These are phyloP conservation scores for Phytopythium vexans DNA, from an alignment of 352 stramenopile genomes.

Conservation along the genomic window DNA sequence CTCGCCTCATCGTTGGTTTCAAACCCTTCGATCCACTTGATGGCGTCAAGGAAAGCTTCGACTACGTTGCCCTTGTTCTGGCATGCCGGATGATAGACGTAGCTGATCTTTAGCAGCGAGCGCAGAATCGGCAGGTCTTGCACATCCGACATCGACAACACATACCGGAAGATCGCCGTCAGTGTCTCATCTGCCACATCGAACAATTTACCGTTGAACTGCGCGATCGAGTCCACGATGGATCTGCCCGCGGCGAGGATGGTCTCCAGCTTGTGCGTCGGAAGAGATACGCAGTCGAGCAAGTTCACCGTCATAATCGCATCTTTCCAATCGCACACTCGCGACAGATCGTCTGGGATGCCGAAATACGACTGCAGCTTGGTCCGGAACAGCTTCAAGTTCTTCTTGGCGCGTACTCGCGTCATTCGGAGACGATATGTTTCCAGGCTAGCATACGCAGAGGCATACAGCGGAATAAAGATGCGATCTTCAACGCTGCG, in stretches of 20 bases:
- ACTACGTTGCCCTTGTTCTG: constrained; percentile 63
- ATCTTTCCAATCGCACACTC: constrained; percentile 53
- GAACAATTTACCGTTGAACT: constrained; percentile 51
- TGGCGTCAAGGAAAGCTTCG: constrained; percentile 64
- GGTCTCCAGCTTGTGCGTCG: constrained; percentile 81
- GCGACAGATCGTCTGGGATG: constrained; percentile 55
- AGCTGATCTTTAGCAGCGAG: constrained; percentile 55
- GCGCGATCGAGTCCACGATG: constrained; percentile 47
- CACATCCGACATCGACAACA: constrained; percentile 60
- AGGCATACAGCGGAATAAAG: constrained; percentile 55
- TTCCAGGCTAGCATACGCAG: constrained; percentile 59
- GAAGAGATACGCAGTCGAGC: constrained; percentile 74
- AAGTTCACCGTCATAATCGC: constrained; percentile 52
- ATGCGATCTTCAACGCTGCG: constrained; percentile 78
- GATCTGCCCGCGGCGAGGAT: constrained; percentile 51
- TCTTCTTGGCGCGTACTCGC: constrained; percentile 34
- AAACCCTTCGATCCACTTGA: constrained; percentile 76
- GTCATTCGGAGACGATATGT: constrained; percentile 28
- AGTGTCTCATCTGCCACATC: constrained; percentile 60
- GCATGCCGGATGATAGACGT: constrained; percentile 65
- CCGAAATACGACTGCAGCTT: constrained; percentile 63
- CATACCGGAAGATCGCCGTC: constrained; percentile 64
- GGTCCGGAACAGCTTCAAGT: constrained; percentile 56
- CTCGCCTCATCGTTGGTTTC: constrained; percentile 32
- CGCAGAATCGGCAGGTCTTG: constrained; percentile 51